Conservation (phyloP, 257 asterid genomes). For the Lycium ferocissimum region DNA sequence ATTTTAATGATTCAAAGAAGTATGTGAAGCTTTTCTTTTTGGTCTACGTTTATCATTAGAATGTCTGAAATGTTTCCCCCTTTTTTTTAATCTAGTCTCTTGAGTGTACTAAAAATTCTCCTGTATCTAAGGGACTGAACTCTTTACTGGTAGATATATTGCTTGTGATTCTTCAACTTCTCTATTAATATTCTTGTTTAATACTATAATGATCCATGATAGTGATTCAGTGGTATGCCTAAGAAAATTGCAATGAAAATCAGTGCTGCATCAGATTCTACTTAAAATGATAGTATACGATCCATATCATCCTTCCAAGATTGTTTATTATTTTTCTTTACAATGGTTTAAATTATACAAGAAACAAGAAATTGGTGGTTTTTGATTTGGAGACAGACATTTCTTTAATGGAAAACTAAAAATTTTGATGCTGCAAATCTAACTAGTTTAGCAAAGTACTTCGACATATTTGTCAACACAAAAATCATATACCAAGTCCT, state of each 20-base stretch:
- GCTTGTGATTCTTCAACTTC: background rate
- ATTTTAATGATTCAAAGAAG: background rate
- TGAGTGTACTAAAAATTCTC: background rate
- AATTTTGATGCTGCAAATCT: slow-evolving; percentile 9
- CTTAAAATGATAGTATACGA: slow-evolving; percentile 11
- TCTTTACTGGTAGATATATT: background rate
- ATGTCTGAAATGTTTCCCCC: background rate
- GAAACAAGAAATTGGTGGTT: background rate
- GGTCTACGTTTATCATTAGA: background rate
- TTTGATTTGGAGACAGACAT: background rate
- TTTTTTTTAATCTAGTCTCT: background rate
- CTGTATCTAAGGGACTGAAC: background rate
- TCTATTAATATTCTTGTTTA: background rate
- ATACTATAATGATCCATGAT: background rate
- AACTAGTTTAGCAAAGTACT: background rate
- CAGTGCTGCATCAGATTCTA: background rate
- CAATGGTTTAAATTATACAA: background rate
- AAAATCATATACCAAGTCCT: background rate
- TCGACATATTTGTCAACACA: background rate
- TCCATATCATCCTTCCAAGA: background rate
- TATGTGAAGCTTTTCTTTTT: background rate
- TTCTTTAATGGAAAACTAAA: background rate
- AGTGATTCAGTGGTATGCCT: background rate
- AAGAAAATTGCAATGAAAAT: background rate
- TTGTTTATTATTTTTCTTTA: background rate